These are phyloP conservation scores for Isatis tinctoria DNA, from an alignment of 345 rosid species.

Conservation along the genomic window DNA sequence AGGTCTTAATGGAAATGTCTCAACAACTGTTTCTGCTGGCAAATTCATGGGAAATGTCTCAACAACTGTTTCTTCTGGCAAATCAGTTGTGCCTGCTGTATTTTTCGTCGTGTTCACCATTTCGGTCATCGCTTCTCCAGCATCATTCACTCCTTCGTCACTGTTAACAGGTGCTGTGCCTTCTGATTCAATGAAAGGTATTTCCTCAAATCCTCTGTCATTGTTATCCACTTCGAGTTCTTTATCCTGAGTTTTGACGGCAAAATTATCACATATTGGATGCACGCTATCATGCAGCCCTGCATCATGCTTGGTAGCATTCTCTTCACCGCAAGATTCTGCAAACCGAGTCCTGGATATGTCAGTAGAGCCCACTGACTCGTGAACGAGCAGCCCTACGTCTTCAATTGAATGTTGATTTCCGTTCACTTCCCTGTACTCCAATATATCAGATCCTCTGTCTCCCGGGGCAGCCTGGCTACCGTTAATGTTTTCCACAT, in stretches of 20 bases:
- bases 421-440: constrained; percentile 22
- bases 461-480: constrained; percentile 18
- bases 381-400: background rate
- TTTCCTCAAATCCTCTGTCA: background rate
- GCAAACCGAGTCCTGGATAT: constrained; percentile 4
- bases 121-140: background rate
- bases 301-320: background rate
- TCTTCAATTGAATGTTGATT: constrained; percentile 15
- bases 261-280: background rate
- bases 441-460: constrained; percentile 27
- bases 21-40: constrained; percentile 34
- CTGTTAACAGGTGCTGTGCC: constrained; percentile 1
- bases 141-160: constrained; percentile 15
- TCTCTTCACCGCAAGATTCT: constrained; percentile 10
- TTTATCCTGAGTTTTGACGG: background rate
- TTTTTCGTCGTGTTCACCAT: constrained; percentile 1
- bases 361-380: background rate
- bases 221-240: constrained; percentile 3
- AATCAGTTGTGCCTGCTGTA: constrained; percentile 10
- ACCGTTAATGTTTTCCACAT: constrained; percentile 32
- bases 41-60: constrained; percentile 51
- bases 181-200: constrained; percentile 6
- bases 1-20: constrained; percentile 48
- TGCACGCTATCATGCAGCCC: background rate
- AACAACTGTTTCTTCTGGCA: constrained; percentile 31